phyloP scores from a whole-genome alignment of 2,329 filamentous ascomycete species.

The Helicocarpus griseus region DNA sequence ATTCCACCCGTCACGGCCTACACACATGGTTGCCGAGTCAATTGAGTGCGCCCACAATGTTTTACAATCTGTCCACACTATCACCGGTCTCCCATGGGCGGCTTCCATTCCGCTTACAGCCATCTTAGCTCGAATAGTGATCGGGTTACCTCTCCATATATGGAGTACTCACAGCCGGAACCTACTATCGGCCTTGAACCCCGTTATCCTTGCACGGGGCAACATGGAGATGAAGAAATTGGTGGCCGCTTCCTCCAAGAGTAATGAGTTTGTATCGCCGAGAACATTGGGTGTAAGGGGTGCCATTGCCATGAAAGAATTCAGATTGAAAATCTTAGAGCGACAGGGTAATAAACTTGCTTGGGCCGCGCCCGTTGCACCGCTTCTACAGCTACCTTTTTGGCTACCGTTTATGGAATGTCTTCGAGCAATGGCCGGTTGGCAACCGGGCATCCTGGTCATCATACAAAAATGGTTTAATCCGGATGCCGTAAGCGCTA shows the following conservation, averaged over 20 bases:
- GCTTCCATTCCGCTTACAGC: constrained; percentile 47
- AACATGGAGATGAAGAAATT: constrained; percentile 15
- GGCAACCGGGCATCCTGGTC: constrained; percentile 19
- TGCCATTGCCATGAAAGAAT: neutral
- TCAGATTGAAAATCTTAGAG: constrained; percentile 20
- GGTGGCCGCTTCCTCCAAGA: constrained; percentile 5
- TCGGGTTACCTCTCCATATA: constrained; percentile 40
- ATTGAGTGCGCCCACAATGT: constrained; percentile 37
- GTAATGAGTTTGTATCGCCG: constrained; percentile 3
- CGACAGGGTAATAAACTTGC: constrained; percentile 22
- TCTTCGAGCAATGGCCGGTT: constrained; percentile 39
- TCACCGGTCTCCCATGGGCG: constrained; percentile 44
- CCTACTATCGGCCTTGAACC: constrained; percentile 35
- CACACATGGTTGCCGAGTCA: constrained; percentile 31
- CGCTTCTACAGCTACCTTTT: constrained; percentile 35
- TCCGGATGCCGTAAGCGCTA: constrained; percentile 7
- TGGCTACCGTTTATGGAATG: constrained; percentile 40
- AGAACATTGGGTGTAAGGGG: neutral
- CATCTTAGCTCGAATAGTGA: constrained; percentile 38
- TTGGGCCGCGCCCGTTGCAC: constrained; percentile 23
- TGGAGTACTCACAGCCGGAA: constrained; percentile 31
- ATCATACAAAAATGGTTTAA: neutral
- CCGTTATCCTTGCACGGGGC: constrained; percentile 32
- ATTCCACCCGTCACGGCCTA: constrained; percentile 42
- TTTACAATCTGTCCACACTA: constrained; percentile 42